Percentiles rank a stretch among this genome's conserved stretches.
phyloP scores from a whole-genome alignment of 2,329 filamentous ascomycete genomes.

The Ilyonectria mors-panacis region DNA sequence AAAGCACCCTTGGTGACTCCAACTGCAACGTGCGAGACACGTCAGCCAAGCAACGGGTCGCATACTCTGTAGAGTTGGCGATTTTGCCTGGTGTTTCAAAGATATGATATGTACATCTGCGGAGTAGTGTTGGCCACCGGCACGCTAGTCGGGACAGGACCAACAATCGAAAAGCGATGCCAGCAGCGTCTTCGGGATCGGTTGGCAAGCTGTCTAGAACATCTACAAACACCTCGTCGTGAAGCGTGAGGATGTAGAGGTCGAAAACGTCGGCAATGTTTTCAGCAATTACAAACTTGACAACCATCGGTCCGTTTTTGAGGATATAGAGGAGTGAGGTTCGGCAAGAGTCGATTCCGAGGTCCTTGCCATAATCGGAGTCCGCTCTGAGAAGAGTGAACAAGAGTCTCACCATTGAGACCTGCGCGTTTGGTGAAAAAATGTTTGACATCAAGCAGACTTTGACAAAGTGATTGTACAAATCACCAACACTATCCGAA shows the following conservation, averaged over 20 bases:
- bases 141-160: slow-evolving; percentile 84
- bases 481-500: slow-evolving; percentile 76
- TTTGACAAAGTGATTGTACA: slow-evolving; percentile 85
- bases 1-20: slow-evolving; percentile 77
- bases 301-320: slow-evolving; percentile 73
- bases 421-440: slow-evolving; percentile 78
- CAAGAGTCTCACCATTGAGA: slow-evolving; percentile 77
- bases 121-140: slow-evolving; percentile 86
- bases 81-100: slow-evolving; percentile 90
- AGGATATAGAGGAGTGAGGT: slow-evolving; percentile 84
- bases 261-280: slow-evolving; percentile 82
- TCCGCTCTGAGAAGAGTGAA: slow-evolving; percentile 77
- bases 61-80: slow-evolving; percentile 75
- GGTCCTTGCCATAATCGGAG: slow-evolving; percentile 75
- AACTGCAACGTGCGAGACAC: slow-evolving; percentile 78
- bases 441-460: slow-evolving; percentile 76
- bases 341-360: slow-evolving; percentile 71
- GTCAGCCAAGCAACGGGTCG: slow-evolving; percentile 76
- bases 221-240: slow-evolving; percentile 88
- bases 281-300: slow-evolving; percentile 83
- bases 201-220: slow-evolving; percentile 84
- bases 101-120: slow-evolving; percentile 91
- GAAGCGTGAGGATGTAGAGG: slow-evolving; percentile 84
- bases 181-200: slow-evolving; percentile 80
- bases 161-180: slow-evolving; percentile 86